Percentiles rank a stretch among this genome's conserved stretches.
phyloP scores from a whole-genome alignment of 176 grass and related monocot genomes.

The Melocanna baccifera region DNA sequence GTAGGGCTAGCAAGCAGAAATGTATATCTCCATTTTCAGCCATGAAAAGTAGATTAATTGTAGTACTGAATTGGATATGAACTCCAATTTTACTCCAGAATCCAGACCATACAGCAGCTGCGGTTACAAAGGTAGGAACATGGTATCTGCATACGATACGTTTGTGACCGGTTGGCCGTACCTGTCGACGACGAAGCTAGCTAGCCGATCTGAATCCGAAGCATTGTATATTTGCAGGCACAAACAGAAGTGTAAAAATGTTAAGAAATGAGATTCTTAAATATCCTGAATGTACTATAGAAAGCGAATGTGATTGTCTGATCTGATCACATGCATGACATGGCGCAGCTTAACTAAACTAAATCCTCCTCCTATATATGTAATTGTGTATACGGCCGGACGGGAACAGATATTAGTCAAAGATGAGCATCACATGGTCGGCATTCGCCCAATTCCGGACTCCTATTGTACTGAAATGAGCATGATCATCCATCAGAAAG shows the following conservation, averaged over 20 bases:
- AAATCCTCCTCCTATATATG: not conserved
- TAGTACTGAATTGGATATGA: not conserved
- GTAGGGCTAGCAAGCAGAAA: no score
- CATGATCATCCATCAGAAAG: not conserved
- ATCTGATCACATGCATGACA: constrained; percentile 23
- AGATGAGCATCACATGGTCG: constrained; percentile 36
- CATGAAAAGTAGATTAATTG: not conserved
- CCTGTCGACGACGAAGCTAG: constrained; percentile 5
- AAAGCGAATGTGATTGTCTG: not conserved
- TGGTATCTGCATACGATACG: not conserved
- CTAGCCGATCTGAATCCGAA: constrained; percentile 31
- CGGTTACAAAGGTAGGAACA: not conserved
- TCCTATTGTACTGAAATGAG: not conserved
- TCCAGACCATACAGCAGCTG: not conserved
- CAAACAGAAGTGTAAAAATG: not conserved
- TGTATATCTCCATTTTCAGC: not conserved
- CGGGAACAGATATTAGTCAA: constrained; percentile 21
- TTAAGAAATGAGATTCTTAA: not conserved
- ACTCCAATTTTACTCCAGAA: not conserved
- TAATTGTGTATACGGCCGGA: not conserved
- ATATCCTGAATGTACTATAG: not conserved
- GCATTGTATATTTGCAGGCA: not conserved
- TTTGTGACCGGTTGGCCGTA: constrained; percentile 12
- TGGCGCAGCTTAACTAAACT: not conserved
- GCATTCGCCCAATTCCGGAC: not conserved